phyloP scores from a whole-genome alignment of 441 rosid genomes.

The Erodium trifolium region DNA sequence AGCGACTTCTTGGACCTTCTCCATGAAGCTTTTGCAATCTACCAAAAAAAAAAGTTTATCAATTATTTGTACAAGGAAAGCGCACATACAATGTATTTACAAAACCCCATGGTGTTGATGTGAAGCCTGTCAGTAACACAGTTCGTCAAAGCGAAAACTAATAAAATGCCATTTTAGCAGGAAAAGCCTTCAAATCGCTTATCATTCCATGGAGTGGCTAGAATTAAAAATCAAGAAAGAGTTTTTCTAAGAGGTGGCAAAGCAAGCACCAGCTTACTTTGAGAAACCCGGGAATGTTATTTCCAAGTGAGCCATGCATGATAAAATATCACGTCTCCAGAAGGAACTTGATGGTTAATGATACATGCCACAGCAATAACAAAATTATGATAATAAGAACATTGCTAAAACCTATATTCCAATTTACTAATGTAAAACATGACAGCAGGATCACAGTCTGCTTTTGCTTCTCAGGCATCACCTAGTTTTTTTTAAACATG shows the following conservation, averaged over 20 bases:
- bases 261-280: not conserved
- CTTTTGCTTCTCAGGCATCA: not conserved
- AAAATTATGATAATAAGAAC: not conserved
- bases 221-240: not conserved
- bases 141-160: not conserved
- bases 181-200: not conserved
- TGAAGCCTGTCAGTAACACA: not conserved
- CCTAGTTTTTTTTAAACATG: not conserved
- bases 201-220: not conserved
- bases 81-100: not conserved
- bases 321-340: not conserved
- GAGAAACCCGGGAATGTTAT: conserved; percentile 1
- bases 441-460: not conserved
- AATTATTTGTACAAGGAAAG: not conserved
- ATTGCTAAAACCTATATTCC: not conserved
- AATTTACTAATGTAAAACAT: not conserved
- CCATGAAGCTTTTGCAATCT: conserved; percentile 83
- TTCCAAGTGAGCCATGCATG: not conserved
- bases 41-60: not conserved
- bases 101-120: not conserved
- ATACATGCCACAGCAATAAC: not conserved
- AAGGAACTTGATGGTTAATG: not conserved
- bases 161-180: not conserved
- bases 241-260: not conserved
- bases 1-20: conserved; percentile 57